A percentile compares a stretch with the other conserved stretches of the same genome.
Conservation (phyloP, 306 rosid species). For the Quercus robur region DNA sequence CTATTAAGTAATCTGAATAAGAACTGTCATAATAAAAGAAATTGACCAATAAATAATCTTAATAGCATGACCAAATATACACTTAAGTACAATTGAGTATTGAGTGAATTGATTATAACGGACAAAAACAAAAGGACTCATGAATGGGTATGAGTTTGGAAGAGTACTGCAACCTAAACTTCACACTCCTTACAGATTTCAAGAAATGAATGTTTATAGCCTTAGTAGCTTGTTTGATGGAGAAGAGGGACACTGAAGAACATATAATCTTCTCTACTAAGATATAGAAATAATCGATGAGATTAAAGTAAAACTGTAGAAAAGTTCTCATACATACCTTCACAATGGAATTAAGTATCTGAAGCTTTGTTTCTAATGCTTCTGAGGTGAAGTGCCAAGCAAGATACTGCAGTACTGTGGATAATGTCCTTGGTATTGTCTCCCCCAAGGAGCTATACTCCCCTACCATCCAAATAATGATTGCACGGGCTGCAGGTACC, state of each 20-base stretch:
- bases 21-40: no score
- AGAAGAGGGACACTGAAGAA: neutral
- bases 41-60: no score
- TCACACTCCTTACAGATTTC: no score
- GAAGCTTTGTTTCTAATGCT: slow-evolving; percentile 84
- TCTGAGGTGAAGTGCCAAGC: slow-evolving; percentile 82
- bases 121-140: no score
- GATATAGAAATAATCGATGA: slow-evolving; percentile 13
- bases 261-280: neutral
- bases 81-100: no score
- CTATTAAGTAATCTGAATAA: no score
- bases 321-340: slow-evolving; percentile 53
- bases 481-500: slow-evolving; percentile 87
- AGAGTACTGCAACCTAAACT: no score
- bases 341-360: slow-evolving; percentile 72
- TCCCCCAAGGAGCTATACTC: slow-evolving; percentile 84
- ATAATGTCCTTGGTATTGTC: slow-evolving; percentile 72
- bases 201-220: neutral
- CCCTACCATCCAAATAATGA: slow-evolving; percentile 93
- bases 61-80: no score
- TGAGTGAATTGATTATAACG: no score
- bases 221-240: neutral
- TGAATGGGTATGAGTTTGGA: no score
- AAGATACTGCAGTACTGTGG: slow-evolving; percentile 76
- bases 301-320: neutral